Percentiles rank a stretch among this genome's conserved stretches.
These are phyloP conservation scores for Neophaeococcomyces aloes DNA, from an alignment of 2,329 filamentous ascomycete genomes.

Conservation along the genomic window DNA sequence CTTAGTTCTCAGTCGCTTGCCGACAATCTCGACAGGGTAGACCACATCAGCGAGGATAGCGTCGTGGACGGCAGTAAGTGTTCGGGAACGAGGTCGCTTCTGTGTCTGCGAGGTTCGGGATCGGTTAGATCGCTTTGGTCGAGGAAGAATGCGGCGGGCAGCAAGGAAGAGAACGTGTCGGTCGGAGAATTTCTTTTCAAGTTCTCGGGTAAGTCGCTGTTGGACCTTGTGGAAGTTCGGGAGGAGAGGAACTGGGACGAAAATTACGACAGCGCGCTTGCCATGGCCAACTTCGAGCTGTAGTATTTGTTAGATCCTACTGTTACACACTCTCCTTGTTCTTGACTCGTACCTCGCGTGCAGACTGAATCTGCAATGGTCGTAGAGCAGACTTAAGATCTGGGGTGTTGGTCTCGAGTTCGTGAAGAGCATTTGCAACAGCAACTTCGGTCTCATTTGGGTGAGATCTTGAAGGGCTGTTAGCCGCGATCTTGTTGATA, in stretches of 20 bases:
- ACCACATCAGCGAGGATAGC: slow-evolving; percentile 95
- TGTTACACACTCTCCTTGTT: neutral
- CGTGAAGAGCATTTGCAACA: slow-evolving; percentile 94
- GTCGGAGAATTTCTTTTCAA: slow-evolving; percentile 99
- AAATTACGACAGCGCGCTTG: slow-evolving; percentile 99
- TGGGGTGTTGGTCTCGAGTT: slow-evolving; percentile 98
- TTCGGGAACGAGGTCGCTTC: slow-evolving; percentile 97
- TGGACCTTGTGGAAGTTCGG: slow-evolving; percentile 98
- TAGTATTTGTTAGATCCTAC: slow-evolving; percentile 21
- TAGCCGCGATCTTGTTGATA: slow-evolving; percentile 96
- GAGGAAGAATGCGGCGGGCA: slow-evolving; percentile 95
- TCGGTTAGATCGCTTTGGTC: slow-evolving; percentile 96
- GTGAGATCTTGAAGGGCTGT: slow-evolving; percentile 91
- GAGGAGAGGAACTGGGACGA: slow-evolving; percentile 99
- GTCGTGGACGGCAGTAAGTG: slow-evolving; percentile 97
- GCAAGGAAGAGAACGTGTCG: slow-evolving; percentile 98
- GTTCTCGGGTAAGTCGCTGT: slow-evolving; percentile 98
- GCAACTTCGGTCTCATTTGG: slow-evolving; percentile 95
- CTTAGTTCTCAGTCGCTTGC: slow-evolving; percentile 97
- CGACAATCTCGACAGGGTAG: slow-evolving; percentile 99
- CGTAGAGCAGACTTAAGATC: slow-evolving; percentile 94
- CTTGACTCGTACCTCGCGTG: slow-evolving; percentile 73
- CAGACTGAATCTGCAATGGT: slow-evolving; percentile 97
- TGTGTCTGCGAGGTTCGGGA: slow-evolving; percentile 93
- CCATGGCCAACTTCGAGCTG: slow-evolving; percentile 99